Conservation (phyloP, 139 green algal genomes). For the Chlamydomonas sp. region DNA sequence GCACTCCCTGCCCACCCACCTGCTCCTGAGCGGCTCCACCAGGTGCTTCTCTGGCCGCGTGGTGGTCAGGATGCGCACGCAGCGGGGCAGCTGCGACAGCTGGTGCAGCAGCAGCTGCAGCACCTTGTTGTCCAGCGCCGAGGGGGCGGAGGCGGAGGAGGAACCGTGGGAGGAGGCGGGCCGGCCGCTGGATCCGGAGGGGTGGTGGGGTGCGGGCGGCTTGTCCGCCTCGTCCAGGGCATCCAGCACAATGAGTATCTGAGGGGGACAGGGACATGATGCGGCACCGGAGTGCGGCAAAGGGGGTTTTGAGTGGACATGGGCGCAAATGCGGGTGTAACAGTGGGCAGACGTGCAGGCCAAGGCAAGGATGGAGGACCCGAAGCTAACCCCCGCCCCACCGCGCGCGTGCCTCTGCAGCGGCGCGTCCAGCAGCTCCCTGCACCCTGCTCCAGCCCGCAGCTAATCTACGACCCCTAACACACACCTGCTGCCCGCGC, state of each 20-base stretch:
- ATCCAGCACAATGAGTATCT: constrained; percentile 28
- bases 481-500: constrained; percentile 16
- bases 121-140: constrained; percentile 26
- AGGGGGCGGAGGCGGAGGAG: not conserved
- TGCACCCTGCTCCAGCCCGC: not conserved
- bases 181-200: not conserved
- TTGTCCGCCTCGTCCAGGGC: constrained; percentile 31
- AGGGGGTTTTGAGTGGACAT: no score
- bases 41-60: constrained; percentile 19
- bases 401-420: not conserved
- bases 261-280: not conserved
- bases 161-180: not conserved
- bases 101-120: constrained; percentile 38
- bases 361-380: no score
- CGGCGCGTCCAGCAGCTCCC: not conserved
- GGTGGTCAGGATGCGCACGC: constrained; percentile 8
- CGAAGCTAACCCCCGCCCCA: not conserved
- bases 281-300: no score
- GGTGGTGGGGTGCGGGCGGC: not conserved
- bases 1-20: not conserved
- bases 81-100: constrained; percentile 7
- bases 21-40: not conserved
- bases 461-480: no score
- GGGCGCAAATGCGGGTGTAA: no score
- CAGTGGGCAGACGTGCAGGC: no score